Conservation (phyloP, 2,329 filamentous ascomycete genomes). For the Xylariaceae sp. region DNA sequence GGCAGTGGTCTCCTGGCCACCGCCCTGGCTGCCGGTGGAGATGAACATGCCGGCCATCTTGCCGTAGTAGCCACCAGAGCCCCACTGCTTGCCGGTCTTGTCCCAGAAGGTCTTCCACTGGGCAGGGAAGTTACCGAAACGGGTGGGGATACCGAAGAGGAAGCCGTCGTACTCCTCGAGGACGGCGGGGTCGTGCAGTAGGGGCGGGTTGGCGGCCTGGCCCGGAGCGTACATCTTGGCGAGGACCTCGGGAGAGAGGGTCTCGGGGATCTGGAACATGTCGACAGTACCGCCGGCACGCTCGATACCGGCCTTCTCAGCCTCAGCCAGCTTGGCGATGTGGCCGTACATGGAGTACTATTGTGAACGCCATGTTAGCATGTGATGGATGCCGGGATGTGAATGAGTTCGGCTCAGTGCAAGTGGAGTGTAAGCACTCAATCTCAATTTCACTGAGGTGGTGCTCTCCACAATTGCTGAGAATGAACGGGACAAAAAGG, state of each 20-base stretch:
- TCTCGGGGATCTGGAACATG: slow-evolving; percentile 85
- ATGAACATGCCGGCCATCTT: slow-evolving; percentile 92
- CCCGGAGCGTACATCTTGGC: slow-evolving; percentile 84
- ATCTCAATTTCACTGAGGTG: not conserved
- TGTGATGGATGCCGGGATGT: not conserved
- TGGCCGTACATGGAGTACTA: slow-evolving; percentile 96
- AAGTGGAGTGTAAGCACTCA: not conserved
- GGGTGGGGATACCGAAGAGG: slow-evolving; percentile 89
- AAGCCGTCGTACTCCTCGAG: slow-evolving; percentile 80
- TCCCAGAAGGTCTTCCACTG: slow-evolving; percentile 97
- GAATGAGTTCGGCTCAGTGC: not conserved
- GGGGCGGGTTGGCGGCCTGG: slow-evolving; percentile 62
- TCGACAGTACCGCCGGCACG: slow-evolving; percentile 77
- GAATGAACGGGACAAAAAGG: not conserved
- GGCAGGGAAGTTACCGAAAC: slow-evolving; percentile 94
- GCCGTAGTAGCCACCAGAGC: slow-evolving; percentile 68
- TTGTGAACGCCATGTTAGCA: slow-evolving; percentile 15
- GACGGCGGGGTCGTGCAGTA: slow-evolving; percentile 51
- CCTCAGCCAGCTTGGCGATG: slow-evolving; percentile 75
- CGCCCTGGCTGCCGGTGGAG: slow-evolving; percentile 75
- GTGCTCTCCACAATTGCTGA: not conserved
- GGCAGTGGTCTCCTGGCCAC: slow-evolving; percentile 88
- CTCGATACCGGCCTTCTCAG: slow-evolving; percentile 86
- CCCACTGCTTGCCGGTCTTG: slow-evolving; percentile 81
- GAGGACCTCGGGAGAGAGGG: slow-evolving; percentile 76